A percentile compares a stretch with the other conserved stretches of the same genome.
These are phyloP conservation scores for Emiliania huxleyi DNA, from an alignment of 78 protist genomes.

Conservation along the genomic window DNA sequence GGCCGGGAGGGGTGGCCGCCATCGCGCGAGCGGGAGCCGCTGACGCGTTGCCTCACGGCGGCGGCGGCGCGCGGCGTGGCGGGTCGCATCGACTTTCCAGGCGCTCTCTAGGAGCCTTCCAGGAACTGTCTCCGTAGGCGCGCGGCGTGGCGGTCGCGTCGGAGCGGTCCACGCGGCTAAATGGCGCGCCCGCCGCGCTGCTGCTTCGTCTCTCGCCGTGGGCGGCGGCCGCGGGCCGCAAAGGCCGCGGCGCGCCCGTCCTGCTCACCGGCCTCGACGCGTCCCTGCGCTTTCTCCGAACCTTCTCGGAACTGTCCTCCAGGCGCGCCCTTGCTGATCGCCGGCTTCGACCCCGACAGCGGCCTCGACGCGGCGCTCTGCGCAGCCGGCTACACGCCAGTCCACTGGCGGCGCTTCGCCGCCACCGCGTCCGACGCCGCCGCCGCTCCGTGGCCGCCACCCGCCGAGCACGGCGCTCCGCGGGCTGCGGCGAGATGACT, in stretches of 20 bases:
- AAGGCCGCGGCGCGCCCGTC: not conserved
- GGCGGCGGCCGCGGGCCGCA: not conserved
- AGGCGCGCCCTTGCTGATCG: not conserved
- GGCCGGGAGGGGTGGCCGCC: too few relatives aligned
- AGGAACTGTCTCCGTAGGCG: too few relatives aligned
- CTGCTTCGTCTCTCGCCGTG: not conserved
- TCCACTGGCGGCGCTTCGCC: constrained; percentile 14
- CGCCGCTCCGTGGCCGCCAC: not conserved
- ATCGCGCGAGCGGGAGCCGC: not conserved
- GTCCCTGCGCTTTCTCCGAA: too few relatives aligned
- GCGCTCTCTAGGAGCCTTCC: too few relatives aligned
- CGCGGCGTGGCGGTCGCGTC: not conserved
- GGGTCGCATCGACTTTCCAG: too few relatives aligned
- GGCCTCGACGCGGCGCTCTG: not conserved
- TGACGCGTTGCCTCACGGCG: not conserved
- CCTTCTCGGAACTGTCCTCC: not conserved
- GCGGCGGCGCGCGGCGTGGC: not conserved
- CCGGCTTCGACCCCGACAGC: not conserved
- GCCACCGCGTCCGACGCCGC: not conserved
- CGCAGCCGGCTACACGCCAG: not conserved
- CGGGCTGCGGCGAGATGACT: too few relatives aligned
- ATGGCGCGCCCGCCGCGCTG: not conserved
- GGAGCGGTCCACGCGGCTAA: not conserved
- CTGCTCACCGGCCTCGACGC: not conserved
- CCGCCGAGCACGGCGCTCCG: not conserved